Base-by-base conservation (phyloP, 805 yeast species). In the Candida coquimbonensis region DNA sequence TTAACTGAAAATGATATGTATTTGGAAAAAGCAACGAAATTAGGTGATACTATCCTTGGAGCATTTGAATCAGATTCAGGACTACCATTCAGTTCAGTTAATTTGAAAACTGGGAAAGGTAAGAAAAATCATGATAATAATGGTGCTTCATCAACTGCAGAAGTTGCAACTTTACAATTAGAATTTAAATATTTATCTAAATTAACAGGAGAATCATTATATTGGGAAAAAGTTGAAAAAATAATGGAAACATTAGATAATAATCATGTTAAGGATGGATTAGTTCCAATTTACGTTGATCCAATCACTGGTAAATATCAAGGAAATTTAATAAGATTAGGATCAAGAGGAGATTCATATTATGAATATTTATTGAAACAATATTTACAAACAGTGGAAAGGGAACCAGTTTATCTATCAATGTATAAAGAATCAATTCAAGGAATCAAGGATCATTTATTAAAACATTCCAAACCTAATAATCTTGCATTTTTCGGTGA, bases 261-360 rank as follows among this genome's bases (percentile, higher is more conserved):
- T 5, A 80, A 78, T 55, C 72, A 75, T 39, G 82, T 86, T 8
- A 55, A 62, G 43, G 88, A 80, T 56, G 96, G 96, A 0, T 71
- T 90, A 37, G 95, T 78, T 4, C 96, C 97, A 3, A 87, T 88
- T 39, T 85, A 70, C 57, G 80, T 90, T 34, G 69, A 77, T 34
- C 93, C 96, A 9, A 82, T 79, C 37, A 74, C 83, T 0, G 96
- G 93, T 6, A 67, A 70, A 49, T 88, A 77, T 62, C 76, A 70
- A 48, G 88, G 88, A 1, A 55, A 60, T 2, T 64, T 75, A 44
- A 87, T 91, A 49, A 75, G 96, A 51, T 67, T 90, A 46, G 97
- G 97, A 0, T 84, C 95, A 1, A 73, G 96, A 54, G 97, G 96
- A 40, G 97, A 89, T 64, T 87, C 96, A 0, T 90, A 89, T 62